phyloP scores from a whole-genome alignment of 108 stramenopile species.

The Cyclotella distinguenda region DNA sequence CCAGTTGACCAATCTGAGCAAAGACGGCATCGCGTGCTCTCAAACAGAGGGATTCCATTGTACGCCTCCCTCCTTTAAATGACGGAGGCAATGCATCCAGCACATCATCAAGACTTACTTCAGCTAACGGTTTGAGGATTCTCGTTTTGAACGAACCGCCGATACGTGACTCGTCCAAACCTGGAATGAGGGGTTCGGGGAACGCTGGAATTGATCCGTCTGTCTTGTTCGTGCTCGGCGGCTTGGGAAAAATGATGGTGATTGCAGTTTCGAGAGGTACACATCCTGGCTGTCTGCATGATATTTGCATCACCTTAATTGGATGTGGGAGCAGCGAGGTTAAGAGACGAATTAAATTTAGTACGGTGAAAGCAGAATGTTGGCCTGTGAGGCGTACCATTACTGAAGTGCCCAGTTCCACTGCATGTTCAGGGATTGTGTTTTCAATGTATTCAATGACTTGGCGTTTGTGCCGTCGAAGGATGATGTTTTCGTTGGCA shows the following conservation, averaged over 20 bases:
- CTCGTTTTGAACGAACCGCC: conserved; percentile 80
- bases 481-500: conserved; percentile 84
- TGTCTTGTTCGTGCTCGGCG: conserved; percentile 13
- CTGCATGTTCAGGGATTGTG: conserved; percentile 69
- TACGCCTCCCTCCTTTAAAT: conserved; percentile 73
- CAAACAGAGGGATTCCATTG: conserved; percentile 59
- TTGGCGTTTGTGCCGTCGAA: conserved; percentile 82
- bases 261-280: conserved; percentile 87
- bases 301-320: conserved; percentile 89
- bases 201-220: conserved; percentile 26
- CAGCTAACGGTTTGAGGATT: conserved; percentile 81
- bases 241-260: conserved; percentile 78
- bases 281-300: conserved; percentile 80
- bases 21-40: conserved; percentile 76
- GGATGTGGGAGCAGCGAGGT: no score
- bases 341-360: no score
- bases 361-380: no score
- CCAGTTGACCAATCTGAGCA: conserved; percentile 79
- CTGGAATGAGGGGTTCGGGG: conserved; percentile 37
- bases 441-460: conserved; percentile 74
- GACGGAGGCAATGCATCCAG: conserved; percentile 78
- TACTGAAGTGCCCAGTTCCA: conserved; percentile 76
- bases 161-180: conserved; percentile 44
- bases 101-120: conserved; percentile 80
- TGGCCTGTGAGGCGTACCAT: no score